These are phyloP conservation scores for Leishmania arabica DNA, from an alignment of 208 protist genomes.

Conservation along the genomic window DNA sequence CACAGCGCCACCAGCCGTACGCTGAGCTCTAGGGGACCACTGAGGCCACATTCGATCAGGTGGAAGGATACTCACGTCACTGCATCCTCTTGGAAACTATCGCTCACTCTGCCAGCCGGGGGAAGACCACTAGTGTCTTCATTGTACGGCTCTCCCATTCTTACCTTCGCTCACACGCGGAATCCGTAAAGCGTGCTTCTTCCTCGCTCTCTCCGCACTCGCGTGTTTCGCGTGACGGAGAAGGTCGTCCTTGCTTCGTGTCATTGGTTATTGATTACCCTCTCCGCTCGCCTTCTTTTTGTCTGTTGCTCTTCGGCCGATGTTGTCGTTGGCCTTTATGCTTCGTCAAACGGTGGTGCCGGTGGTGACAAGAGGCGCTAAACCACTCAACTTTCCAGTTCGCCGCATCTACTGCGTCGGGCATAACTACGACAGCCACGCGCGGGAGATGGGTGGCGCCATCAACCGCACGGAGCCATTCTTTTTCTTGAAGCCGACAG, in stretches of 20 bases:
- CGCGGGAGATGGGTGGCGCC: slow-evolving; percentile 67
- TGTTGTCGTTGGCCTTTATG: slow-evolving; percentile 32
- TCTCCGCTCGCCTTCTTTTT: too few relatives aligned
- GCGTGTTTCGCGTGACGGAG: background rate
- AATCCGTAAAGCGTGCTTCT: background rate
- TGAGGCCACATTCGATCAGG: background rate
- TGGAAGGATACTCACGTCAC: background rate
- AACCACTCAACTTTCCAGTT: slow-evolving; percentile 54
- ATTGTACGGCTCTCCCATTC: background rate
- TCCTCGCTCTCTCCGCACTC: background rate
- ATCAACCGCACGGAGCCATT: slow-evolving; percentile 59
- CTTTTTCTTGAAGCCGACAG: slow-evolving; percentile 84
- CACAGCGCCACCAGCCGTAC: background rate
- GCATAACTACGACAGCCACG: slow-evolving; percentile 78
- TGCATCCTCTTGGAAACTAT: background rate
- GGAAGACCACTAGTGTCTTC: background rate
- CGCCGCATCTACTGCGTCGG: slow-evolving; percentile 78
- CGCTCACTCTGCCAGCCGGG: background rate
- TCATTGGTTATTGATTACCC: background rate
- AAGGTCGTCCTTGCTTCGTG: background rate
- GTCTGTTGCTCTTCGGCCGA: background rate
- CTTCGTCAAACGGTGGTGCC: slow-evolving; percentile 46
- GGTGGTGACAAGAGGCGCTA: slow-evolving; percentile 33
- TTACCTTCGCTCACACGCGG: background rate
- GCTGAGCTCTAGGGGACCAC: background rate